Base-by-base conservation (phyloP, 371 early-diverging fungal species). In the Lichtheimia ornata region DNA sequence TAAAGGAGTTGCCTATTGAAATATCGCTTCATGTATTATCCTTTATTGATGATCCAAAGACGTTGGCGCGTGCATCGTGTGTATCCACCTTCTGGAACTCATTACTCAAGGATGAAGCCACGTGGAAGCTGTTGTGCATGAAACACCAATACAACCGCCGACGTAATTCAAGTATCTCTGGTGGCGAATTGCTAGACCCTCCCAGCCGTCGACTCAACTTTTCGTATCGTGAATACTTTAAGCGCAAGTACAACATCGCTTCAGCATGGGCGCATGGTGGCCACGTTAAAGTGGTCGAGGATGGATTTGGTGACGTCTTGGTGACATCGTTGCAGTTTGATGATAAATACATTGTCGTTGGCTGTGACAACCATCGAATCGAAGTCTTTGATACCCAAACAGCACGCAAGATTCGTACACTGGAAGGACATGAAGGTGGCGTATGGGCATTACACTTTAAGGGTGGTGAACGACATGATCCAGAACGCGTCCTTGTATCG, bases 401-500 rank as follows among this genome's bases (percentile, higher is more conserved):
- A 20, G 93, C 93, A 0, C 71, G 78, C 18, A 72, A 87, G 30
- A 66, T 86, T 30, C 79, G 87, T 61, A 84, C 86, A 18, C 76
- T 96, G 14, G 81, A 82, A 50, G 96, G 96, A 2, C 97, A 97
- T 75, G 87, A 86, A 54, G 96, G 96, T n/a, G 96, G 97, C 42
- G 94, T 97, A 2, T 97, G 97, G 97, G 92, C 95, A 14, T 81
- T 97, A 50, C 91, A 92, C 67, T 92, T 84, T 64, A 86, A 88
- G 49, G 88, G 84, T 30, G 80, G 81, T 35, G 84, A 65, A 65
- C 56, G 69, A 56, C 60, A 67, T 71, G 86, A 81, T 40, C 89
- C 91, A 44, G 85, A 89, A 55, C 74, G 88, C 65, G 69, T 89
- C 80, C 72, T 92, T 40, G 88, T 90, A 7, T 88, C 88, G 17